Base-by-base conservation (phyloP, 2,329 filamentous ascomycete species). In the Monosporascus sp. region DNA sequence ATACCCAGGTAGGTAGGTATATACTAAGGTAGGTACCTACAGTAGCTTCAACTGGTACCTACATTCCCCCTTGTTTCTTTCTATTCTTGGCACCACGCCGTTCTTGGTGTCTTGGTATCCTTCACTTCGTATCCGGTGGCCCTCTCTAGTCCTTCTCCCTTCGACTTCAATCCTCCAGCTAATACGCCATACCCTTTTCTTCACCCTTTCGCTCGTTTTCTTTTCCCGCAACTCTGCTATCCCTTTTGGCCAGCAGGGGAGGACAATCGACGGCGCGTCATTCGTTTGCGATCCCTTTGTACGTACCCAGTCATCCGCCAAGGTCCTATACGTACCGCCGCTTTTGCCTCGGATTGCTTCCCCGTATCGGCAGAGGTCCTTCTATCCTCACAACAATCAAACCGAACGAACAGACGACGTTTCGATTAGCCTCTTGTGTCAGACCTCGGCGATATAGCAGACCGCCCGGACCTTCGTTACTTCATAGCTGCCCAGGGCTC, bases 231-330 rank as follows among this genome's bases (percentile, higher is more conserved):
- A 14, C 31, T 14, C 31, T 34, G 31, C 44, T 54, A 48, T 52
- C 48, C 27, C 31, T 39, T 31, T 8, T 18, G 22, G 25, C 47
- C 34, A 41, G 17, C 39, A 24, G 49, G 49, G 27, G 50, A 47
- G 25, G 50, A 55, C 34, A 42, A 49, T 45, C 27, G 50, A 34
- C 50, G 49, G 53, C 53, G 41, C 52, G 49, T 58, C 42, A 46
- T 24, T 58, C 57, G 54, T 59, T 57, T 56, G 52, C 45, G 47
- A 42, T 42, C 47, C 52, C 56, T 56, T 60, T 57, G 56, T 58
- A 39, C 48, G 20, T 49, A 42, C 47, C 42, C 37, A 37, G 36
- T 31, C 39, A 27, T 18, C 25, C 18, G 24, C 24, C 14, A 17
- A 17, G 25, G 25, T 46, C 17, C 42, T 24, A 17, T 25, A 44